phyloP scores from a whole-genome alignment of 225 moss, liverwort and hornwort genomes.

The Bryoerythrophyllum caledonicum region DNA sequence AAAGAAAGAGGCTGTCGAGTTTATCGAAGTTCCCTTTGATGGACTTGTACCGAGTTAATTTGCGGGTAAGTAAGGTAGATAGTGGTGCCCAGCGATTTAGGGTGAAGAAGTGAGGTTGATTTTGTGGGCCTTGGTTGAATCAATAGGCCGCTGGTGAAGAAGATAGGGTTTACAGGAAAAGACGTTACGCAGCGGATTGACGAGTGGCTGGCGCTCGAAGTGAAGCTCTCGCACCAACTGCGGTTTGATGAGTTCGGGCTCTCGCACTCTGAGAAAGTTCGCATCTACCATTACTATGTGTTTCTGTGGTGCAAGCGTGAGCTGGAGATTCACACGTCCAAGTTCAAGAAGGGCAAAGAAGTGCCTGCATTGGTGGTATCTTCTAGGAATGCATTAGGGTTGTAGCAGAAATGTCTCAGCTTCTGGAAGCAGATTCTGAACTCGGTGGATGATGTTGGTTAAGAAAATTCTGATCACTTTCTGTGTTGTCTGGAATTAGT shows the following conservation, averaged over 20 bases:
- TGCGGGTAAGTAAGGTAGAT: constrained; percentile 21
- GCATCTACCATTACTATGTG: constrained; percentile 60
- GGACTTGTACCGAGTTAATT: constrained; percentile 41
- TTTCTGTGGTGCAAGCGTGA: constrained; percentile 56
- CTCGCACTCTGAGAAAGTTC: constrained; percentile 49
- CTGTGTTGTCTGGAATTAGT: constrained; percentile 52
- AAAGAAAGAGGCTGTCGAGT: too few relatives aligned
- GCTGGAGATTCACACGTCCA: constrained; percentile 41
- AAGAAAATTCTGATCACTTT: background rate
- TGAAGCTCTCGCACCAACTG: constrained; percentile 50
- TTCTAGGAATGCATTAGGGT: constrained; percentile 4
- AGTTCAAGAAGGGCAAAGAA: constrained; percentile 34
- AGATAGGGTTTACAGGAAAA: constrained; percentile 37
- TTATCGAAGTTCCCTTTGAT: constrained; percentile 26
- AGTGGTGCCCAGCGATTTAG: too few relatives aligned
- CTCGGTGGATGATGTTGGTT: background rate
- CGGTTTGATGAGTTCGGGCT: constrained; percentile 46
- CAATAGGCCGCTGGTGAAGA: constrained; percentile 50
- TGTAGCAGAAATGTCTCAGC: background rate
- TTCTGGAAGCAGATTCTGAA: background rate
- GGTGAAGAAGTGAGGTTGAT: background rate
- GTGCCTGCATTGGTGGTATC: constrained; percentile 54
- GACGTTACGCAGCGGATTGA: constrained; percentile 41
- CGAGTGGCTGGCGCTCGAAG: constrained; percentile 47
- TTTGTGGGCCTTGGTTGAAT: background rate